These are phyloP conservation scores for Amanita polypyramis DNA, from an alignment of 768 basidiomycete genomes.

Conservation along the genomic window DNA sequence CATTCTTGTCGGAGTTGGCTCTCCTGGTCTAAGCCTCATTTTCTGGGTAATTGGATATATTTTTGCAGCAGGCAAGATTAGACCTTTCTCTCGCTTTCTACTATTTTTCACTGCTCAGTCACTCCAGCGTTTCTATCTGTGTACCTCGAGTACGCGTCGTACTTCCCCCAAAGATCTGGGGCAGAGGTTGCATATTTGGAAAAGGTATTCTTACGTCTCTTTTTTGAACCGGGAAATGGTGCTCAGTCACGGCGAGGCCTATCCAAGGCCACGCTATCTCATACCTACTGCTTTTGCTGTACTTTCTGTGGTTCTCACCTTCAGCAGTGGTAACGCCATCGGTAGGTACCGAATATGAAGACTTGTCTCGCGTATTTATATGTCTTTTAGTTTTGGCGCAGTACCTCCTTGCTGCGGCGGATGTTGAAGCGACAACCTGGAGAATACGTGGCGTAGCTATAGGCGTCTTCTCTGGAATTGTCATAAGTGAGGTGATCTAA, in stretches of 20 bases:
- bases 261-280: slow-evolving; percentile 30
- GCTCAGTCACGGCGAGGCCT: slow-evolving; percentile 20
- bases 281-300: slow-evolving; percentile 34
- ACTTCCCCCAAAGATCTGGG: slow-evolving; percentile 39
- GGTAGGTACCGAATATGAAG: slow-evolving; percentile 12
- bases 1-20: slow-evolving; percentile 26
- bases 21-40: slow-evolving; percentile 26
- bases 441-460: slow-evolving; percentile 25
- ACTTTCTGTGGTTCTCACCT: slow-evolving; percentile 25
- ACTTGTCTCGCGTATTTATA: neutral
- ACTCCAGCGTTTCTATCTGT: slow-evolving; percentile 22
- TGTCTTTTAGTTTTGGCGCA: slow-evolving; percentile 20
- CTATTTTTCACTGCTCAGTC: neutral
- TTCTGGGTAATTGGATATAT: slow-evolving; percentile 31
- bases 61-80: slow-evolving; percentile 22
- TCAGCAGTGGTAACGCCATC: slow-evolving; percentile 29
- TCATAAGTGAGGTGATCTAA: slow-evolving; percentile 16
- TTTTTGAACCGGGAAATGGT: neutral
- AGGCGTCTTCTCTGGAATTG: slow-evolving; percentile 21
- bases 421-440: slow-evolving; percentile 20
- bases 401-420: slow-evolving; percentile 25
- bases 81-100: neutral
- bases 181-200: slow-evolving; percentile 39
- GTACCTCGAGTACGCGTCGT: slow-evolving; percentile 35
- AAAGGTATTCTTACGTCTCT: slow-evolving; percentile 17